Base-by-base conservation (phyloP, 1,284 basidiomycete species). In the Trichosporon inkin region DNA sequence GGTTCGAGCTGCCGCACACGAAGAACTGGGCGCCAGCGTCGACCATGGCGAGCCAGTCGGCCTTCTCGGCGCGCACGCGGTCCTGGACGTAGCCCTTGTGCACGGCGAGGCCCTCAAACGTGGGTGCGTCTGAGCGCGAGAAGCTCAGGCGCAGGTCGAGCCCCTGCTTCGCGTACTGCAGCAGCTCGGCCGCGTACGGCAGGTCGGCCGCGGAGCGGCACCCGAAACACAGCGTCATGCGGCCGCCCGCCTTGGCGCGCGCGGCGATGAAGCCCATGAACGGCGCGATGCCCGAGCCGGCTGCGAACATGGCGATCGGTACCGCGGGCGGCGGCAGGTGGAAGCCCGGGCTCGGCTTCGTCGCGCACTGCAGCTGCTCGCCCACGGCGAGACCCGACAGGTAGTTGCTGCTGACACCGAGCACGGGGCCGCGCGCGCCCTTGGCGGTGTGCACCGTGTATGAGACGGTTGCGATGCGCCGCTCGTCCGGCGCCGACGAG, bases 181-280 rank as follows among this genome's bases (percentile, higher is more conserved):
- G 75, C 41, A 83, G 68, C 60, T 83, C 81, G 20, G 68, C 71
- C 36, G 81, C 78, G 63, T 83, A 83, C 16, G 83, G 66, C 66
- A 76, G 81, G 67, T 84, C 82, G 57, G 76, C 69, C 1, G 81
- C 80, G 13, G 74, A 69, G 8, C 81, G 74, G 64, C 82, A 84
- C 8, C 82, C 82, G 62, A 82, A 82, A 77, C 82, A 83, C 53
- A 83, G 68, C 32, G 82, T 63, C 49, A 75, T 76, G 59, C 76
- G 73, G 14, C 78, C 81, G 10, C 83, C 79, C n/a, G 78, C 74
- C 10, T 81, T 71, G 0, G 82, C 82, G 10, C 80, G 76, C 39
- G 73, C 68, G 67, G 79, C 81, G 22, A 84, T 73, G 74, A 84
- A 84, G 2, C 81, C 82, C 39, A 81, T 78, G 79, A 84, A 81